Evolutionary conservation across 148 eudicot genomes (phyloP), one percentile per base, ranked within the genome.

Genomic region (Euryodendron excelsum): DNA sequence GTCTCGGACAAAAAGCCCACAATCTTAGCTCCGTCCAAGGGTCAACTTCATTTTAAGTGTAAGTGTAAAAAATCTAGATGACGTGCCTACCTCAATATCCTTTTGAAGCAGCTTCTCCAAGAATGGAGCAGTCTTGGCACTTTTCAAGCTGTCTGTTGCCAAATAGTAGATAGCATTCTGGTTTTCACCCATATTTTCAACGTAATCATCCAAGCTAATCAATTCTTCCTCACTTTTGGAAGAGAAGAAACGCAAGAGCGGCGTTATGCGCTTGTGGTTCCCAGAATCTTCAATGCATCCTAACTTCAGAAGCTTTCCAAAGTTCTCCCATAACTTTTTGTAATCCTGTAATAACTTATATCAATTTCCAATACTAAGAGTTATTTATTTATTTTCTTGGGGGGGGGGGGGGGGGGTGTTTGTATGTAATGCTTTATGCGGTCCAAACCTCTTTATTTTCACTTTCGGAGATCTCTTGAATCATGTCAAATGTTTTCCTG

Each of bases 311-410:
- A 96, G 92, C 82, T 89, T 96, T 14, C 99, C 99, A 64, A 96
- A 96, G 80, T 96, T 96, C 92, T 96, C 99, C 98, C 98, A 96
- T 77, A 96, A 93, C 75, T 93, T 96, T 79, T 93, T 96, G 89
- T 96, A 96, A 76, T 96, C 98, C 99, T 91, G 87, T 31, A 77
- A 76, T 50, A 45, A 71, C 36, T 7, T 45, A 9, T 4, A 73
- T 14, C 58, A 66, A 78, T 72, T 65, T 75, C 65, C 14, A 47
- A 9, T 17, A 58, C 34, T 15, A 48, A 75, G 53, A 45, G 30
- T 28, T 30, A 80, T 3, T n/a, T n/a, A n/a, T n/a, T n/a, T n/a
- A n/a, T n/a, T n/a, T n/a, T n/a, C 15, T 36, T 41, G 7, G 61
- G 5, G 41, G n/a, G n/a, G n/a, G n/a, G n/a, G n/a, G n/a, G n/a